A percentile compares a stretch with the other conserved stretches of the same genome.
phyloP scores from a whole-genome alignment of 164 flowering plant species.

The grape (Vitis vinifera) region ASM3070453v1 NC_081821.1:6621001-6621500 shows the following conservation, averaged over 20 bases:
- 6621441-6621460: too few relatives aligned
- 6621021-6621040: conserved; percentile 48
- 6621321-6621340: conserved; percentile 78
- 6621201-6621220: neutral
- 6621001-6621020: conserved; percentile 51
- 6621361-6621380: conserved; percentile 86
- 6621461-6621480: too few relatives aligned
- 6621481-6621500: too few relatives aligned
- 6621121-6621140: conserved; percentile 35
- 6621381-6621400: neutral
- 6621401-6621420: conserved; percentile 1
- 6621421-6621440: neutral
- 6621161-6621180: conserved; percentile 44
- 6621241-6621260: conserved; percentile 40
- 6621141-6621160: conserved; percentile 41
- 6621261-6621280: conserved; percentile 50
- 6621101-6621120: conserved; percentile 46
- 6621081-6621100: conserved; percentile 54
- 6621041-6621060: conserved; percentile 69
- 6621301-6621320: conserved; percentile 72
- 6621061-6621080: conserved; percentile 69
- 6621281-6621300: conserved; percentile 61
- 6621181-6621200: neutral
- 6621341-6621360: conserved; percentile 88
- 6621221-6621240: neutral